Conservation (phyloP, 1,139 yeast genomes). For the Pichia sp. region DNA sequence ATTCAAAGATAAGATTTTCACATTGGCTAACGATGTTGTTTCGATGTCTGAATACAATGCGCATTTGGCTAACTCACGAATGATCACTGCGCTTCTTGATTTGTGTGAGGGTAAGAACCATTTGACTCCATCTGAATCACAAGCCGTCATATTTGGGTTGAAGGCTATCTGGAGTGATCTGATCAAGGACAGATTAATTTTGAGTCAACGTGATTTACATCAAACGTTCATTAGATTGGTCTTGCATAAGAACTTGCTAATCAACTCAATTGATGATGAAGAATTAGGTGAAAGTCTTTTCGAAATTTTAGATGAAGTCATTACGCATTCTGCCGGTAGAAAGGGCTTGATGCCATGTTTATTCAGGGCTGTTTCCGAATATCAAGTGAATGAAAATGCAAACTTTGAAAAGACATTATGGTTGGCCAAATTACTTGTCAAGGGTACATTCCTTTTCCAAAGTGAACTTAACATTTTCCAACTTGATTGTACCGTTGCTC, state of each 20-base stretch:
- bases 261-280: slow-evolving; percentile 30
- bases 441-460: slow-evolving; percentile 50
- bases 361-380: slow-evolving; percentile 42
- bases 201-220: slow-evolving; percentile 68
- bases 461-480: slow-evolving; percentile 55
- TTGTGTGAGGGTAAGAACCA: slow-evolving; percentile 10
- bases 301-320: slow-evolving; percentile 43
- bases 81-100: slow-evolving; percentile 19
- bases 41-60: slow-evolving; percentile 22
- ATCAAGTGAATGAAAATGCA: slow-evolving; percentile 36
- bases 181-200: slow-evolving; percentile 58
- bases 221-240: slow-evolving; percentile 49
- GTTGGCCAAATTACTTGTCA: slow-evolving; percentile 53
- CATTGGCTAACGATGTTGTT: slow-evolving; percentile 17
- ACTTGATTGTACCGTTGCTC: slow-evolving; percentile 57
- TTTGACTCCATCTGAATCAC: slow-evolving; percentile 16
- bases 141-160: slow-evolving; percentile 35
- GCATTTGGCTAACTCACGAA: slow-evolving; percentile 21
- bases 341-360: slow-evolving; percentile 67
- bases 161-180: slow-evolving; percentile 56
- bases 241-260: slow-evolving; percentile 36
- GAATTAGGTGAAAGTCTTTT: slow-evolving; percentile 33
- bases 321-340: slow-evolving; percentile 58
- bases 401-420: slow-evolving; percentile 46
- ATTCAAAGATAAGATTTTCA: slow-evolving; percentile 12